Percentiles rank a stretch among this genome's conserved stretches.
Evolutionary conservation across 2,329 filamentous ascomycete species (phyloP).

Genomic region (Pseudocercospora cruenta): DNA sequence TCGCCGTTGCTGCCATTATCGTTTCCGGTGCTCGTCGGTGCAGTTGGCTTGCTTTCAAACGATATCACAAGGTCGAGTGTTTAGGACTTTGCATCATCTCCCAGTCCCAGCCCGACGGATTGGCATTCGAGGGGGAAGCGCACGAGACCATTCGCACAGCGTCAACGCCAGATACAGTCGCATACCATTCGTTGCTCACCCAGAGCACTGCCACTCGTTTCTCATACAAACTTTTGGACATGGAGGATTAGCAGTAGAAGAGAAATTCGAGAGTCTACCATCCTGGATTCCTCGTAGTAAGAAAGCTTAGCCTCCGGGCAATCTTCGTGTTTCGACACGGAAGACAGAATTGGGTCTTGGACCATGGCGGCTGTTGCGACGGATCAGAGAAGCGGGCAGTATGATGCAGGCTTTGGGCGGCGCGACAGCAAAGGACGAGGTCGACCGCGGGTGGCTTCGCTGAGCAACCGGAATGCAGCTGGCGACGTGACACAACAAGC

Average conservation of each 20-base stretch:
- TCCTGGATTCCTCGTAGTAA: slow-evolving; percentile 2
- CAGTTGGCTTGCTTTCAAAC: neutral
- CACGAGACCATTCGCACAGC: slow-evolving; percentile 5
- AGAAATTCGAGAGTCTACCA: neutral
- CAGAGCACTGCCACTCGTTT: slow-evolving; percentile 10
- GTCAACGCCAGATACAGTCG: neutral
- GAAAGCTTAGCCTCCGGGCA: slow-evolving; percentile 9
- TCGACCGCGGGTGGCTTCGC: slow-evolving; percentile 16
- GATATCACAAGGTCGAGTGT: slow-evolving; percentile 5
- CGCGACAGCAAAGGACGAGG: slow-evolving; percentile 18
- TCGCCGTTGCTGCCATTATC: neutral
- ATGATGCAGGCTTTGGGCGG: slow-evolving; percentile 17
- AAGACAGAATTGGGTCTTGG: neutral
- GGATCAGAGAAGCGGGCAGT: slow-evolving; percentile 25
- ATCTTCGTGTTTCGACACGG: slow-evolving; percentile 5
- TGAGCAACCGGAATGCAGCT: slow-evolving; percentile 16
- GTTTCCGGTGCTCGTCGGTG: neutral
- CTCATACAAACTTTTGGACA: neutral
- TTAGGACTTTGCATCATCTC: slow-evolving; percentile 1
- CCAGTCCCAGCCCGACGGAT: slow-evolving; percentile 4
- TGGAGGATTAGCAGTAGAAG: neutral
- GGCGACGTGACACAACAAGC: slow-evolving; percentile 22
- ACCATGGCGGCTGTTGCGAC: slow-evolving; percentile 30
- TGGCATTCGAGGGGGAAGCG: neutral
- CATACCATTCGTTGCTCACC: slow-evolving; percentile 1